Evolutionary conservation across 1,284 basidiomycete genomes (phyloP).

Genomic region (Boletellus deceptivus): DNA sequence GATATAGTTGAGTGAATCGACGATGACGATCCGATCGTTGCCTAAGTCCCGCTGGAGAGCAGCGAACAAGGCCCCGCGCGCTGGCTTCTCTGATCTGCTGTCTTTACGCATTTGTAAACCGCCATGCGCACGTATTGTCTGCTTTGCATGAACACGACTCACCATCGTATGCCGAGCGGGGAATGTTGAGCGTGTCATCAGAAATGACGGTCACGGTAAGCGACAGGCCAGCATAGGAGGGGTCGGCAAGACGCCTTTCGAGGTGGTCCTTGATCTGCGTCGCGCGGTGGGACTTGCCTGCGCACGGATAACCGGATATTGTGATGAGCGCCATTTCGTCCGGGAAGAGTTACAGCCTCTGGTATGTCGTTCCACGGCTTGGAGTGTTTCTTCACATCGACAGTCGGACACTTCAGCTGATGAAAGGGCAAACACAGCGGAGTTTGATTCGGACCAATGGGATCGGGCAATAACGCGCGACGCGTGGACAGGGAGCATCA

Average conservation of each 20-base stretch:
- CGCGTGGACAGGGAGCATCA: too few species aligned
- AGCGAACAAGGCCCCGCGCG: slow-evolving; percentile 84
- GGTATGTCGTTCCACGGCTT: too few species aligned
- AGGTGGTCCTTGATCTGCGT: slow-evolving; percentile 65
- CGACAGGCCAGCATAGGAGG: slow-evolving; percentile 50
- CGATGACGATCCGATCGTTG: slow-evolving; percentile 77
- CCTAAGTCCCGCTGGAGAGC: slow-evolving; percentile 77
- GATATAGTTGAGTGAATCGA: slow-evolving; percentile 95
- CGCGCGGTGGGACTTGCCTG: slow-evolving; percentile 82
- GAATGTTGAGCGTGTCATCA: slow-evolving; percentile 72
- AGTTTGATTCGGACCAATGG: too few species aligned
- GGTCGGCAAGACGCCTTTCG: slow-evolving; percentile 50
- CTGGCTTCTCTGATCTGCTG: slow-evolving; percentile 83
- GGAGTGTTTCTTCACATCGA: too few species aligned
- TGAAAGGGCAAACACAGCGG: too few species aligned
- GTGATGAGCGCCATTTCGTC: slow-evolving; percentile 89
- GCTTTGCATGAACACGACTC: slow-evolving; percentile 20
- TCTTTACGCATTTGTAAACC: slow-evolving; percentile 44
- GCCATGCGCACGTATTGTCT: neutral
- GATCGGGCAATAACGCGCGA: too few species aligned
- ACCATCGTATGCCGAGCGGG: slow-evolving; percentile 76
- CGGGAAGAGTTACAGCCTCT: too few species aligned
- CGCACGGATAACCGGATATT: slow-evolving; percentile 86
- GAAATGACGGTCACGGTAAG: slow-evolving; percentile 69
- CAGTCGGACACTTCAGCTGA: too few species aligned